Percentiles rank a stretch among this genome's conserved stretches.
phyloP scores from a whole-genome alignment of 2,329 filamentous ascomycete species.

The Macrophomina pseudophaseolina region DNA sequence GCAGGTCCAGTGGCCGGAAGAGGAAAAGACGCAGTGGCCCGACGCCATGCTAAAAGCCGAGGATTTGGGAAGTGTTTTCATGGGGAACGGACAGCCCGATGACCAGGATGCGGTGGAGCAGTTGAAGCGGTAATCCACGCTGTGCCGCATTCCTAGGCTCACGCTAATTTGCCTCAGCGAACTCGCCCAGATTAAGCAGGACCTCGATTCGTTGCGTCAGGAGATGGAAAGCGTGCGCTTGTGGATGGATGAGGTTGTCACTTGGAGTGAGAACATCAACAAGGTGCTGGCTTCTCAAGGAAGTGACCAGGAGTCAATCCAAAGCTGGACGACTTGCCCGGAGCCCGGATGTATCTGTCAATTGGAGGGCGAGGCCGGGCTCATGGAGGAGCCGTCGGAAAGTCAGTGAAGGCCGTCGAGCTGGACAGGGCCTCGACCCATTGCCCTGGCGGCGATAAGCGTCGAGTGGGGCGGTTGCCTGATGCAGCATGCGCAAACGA shows the following conservation, averaged over 20 bases:
- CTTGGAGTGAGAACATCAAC: slow-evolving; percentile 9
- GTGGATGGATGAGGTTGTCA: slow-evolving; percentile 11
- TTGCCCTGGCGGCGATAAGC: slow-evolving; percentile 5
- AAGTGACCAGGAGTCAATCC: not conserved
- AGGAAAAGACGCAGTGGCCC: not conserved
- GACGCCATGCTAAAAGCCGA: not conserved
- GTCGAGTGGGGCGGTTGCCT: not conserved
- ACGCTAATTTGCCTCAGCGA: slow-evolving; percentile 8
- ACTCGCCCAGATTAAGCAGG: slow-evolving; percentile 1
- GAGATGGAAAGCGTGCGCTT: not conserved
- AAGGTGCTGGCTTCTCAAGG: slow-evolving; percentile 3
- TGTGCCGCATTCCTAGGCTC: not conserved
- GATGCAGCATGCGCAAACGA: not conserved
- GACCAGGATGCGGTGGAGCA: slow-evolving; percentile 13
- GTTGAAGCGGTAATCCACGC: slow-evolving; percentile 1
- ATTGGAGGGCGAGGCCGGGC: not conserved
- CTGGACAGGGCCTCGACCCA: not conserved
- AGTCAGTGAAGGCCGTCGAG: not conserved
- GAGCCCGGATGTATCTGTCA: slow-evolving; percentile 2
- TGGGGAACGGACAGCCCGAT: not conserved
- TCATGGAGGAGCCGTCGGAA: not conserved
- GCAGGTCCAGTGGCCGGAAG: not conserved
- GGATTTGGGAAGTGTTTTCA: not conserved
- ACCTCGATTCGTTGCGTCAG: slow-evolving; percentile 10
- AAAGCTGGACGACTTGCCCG: slow-evolving; percentile 5